Evolutionary conservation across 83 land plant genomes (phyloP).

Genomic region (Thuja plicata): DNA sequence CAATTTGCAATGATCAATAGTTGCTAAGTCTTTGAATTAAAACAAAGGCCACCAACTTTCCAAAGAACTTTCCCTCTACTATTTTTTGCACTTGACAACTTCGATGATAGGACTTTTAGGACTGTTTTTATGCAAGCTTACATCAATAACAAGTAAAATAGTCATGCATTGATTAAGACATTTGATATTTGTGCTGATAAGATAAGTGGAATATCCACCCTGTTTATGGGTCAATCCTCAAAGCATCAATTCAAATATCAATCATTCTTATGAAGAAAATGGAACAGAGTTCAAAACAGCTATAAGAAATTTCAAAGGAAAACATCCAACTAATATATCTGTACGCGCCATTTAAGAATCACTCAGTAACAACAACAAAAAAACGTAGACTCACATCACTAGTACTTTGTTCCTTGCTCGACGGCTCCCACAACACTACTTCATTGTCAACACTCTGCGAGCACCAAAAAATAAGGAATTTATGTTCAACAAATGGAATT

Average conservation of each 20-base stretch:
- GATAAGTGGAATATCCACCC: too few species aligned
- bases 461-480: not conserved
- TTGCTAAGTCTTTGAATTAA: too few species aligned
- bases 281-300: not conserved
- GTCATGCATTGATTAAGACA: too few species aligned
- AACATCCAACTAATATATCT: not conserved
- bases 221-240: not conserved
- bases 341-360: not conserved
- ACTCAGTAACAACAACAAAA: not conserved
- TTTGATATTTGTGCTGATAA: too few species aligned
- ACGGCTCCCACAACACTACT: conserved; percentile 93
- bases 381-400: conserved; percentile 46
- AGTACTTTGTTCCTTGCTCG: conserved; percentile 77
- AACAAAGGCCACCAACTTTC: too few species aligned
- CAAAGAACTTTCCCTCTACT: too few species aligned
- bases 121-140: too few species aligned
- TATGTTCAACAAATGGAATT: not conserved
- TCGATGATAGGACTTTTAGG: too few species aligned
- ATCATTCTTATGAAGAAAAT: not conserved
- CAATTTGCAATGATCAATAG: too few species aligned
- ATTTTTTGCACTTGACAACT: too few species aligned
- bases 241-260: not conserved
- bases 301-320: not conserved
- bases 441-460: conserved; percentile 97
- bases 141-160: too few species aligned